Conservation (phyloP, 2,329 filamentous ascomycete genomes). For the Nigrograna mackinnonii region DNA sequence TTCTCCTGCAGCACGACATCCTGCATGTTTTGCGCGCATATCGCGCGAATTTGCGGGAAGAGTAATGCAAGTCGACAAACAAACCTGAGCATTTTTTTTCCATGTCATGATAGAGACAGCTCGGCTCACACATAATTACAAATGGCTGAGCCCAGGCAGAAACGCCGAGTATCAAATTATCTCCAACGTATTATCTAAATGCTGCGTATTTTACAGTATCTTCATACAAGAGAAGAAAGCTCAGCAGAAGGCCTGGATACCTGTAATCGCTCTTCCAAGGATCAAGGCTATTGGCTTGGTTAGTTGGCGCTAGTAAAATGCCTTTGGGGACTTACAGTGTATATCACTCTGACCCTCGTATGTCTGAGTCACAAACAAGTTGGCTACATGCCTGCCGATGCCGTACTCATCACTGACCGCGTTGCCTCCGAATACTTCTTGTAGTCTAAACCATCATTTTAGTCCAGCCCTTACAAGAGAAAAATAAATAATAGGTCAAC, state of each 20-base stretch:
- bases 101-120: no score
- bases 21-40: no score
- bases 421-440: slow-evolving; percentile 97
- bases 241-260: slow-evolving; percentile 78
- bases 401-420: slow-evolving; percentile 97
- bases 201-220: not conserved
- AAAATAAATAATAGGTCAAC: slow-evolving; percentile 21
- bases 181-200: not conserved
- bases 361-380: slow-evolving; percentile 95
- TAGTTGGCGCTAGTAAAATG: slow-evolving; percentile 15
- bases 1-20: slow-evolving; percentile 19
- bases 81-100: no score
- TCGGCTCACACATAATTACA: no score
- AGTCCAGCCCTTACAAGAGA: no score
- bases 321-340: slow-evolving; percentile 69
- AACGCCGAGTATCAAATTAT: no score
- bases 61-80: no score
- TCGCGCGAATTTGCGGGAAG: no score
- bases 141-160: no score
- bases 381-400: slow-evolving; percentile 93
- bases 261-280: slow-evolving; percentile 57
- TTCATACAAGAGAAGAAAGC: no score
- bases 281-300: slow-evolving; percentile 49
- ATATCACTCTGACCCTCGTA: slow-evolving; percentile 99
- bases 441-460: slow-evolving; percentile 57